Conservation (phyloP, 1,284 basidiomycete genomes). For the Amylostereum chailletii region DNA sequence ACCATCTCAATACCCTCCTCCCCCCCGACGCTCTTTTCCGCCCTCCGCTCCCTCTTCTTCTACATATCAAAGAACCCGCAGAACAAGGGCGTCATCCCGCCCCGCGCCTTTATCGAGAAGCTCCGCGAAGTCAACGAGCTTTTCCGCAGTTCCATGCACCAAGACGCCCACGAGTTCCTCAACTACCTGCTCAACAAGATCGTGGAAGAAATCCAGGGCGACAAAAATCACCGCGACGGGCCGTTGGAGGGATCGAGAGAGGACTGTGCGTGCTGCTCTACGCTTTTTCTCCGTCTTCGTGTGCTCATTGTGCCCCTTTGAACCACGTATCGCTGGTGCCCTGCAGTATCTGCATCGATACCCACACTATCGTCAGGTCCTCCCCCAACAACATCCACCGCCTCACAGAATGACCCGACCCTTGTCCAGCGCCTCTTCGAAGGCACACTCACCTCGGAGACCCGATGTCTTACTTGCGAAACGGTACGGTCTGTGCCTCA, state of each 20-base stretch:
- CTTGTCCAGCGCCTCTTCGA: slow-evolving; percentile 92
- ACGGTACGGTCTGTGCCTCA: slow-evolving; percentile 33
- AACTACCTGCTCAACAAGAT: slow-evolving; percentile 92
- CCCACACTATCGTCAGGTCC: slow-evolving; percentile 36
- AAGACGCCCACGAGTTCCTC: slow-evolving; percentile 96
- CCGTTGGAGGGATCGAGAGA: slow-evolving; percentile 27
- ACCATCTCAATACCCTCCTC: slow-evolving; percentile 39
- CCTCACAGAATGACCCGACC: slow-evolving; percentile 42
- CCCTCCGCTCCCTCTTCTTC: slow-evolving; percentile 83
- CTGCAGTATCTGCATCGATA: slow-evolving; percentile 47
- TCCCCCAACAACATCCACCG: slow-evolving; percentile 13
- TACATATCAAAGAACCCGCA: slow-evolving; percentile 69
- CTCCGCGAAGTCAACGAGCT: slow-evolving; percentile 83
- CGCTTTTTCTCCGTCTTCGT: neutral
- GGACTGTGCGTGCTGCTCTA: slow-evolving; percentile 37
- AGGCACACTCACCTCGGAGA: slow-evolving; percentile 92
- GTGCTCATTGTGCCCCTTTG: neutral
- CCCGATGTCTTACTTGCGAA: slow-evolving; percentile 94
- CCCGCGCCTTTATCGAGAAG: slow-evolving; percentile 85
- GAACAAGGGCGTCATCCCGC: slow-evolving; percentile 80
- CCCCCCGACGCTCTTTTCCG: slow-evolving; percentile 78
- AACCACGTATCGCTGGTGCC: slow-evolving; percentile 2
- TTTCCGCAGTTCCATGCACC: slow-evolving; percentile 83
- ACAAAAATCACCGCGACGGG: slow-evolving; percentile 36
- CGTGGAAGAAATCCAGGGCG: slow-evolving; percentile 85